phyloP scores from a whole-genome alignment of 805 yeast genomes.

The Spencermartinsiella europaea region DNA sequence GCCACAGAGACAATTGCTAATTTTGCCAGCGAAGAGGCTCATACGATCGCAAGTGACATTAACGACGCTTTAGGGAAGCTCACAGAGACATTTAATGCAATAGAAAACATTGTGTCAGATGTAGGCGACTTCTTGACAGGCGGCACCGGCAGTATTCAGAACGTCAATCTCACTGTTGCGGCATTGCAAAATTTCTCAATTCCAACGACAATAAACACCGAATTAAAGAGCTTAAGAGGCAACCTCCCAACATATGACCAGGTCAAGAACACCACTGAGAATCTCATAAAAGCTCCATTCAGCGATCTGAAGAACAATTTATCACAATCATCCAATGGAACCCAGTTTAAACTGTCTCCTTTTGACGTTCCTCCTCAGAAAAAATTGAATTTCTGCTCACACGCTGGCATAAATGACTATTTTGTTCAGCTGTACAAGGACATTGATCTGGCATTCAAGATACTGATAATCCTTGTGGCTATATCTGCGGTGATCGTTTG shows the following conservation, averaged over 20 bases:
- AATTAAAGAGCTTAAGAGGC: slow-evolving; percentile 46
- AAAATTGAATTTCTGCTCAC: slow-evolving; percentile 37
- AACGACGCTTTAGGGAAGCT: slow-evolving; percentile 63
- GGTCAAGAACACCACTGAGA: slow-evolving; percentile 55
- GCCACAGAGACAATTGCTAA: slow-evolving; percentile 59
- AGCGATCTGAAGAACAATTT: slow-evolving; percentile 40
- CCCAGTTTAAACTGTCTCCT: slow-evolving; percentile 29
- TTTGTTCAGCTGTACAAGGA: slow-evolving; percentile 30
- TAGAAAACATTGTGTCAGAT: slow-evolving; percentile 46
- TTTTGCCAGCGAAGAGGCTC: slow-evolving; percentile 57
- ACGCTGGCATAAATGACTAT: slow-evolving; percentile 33
- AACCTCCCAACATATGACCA: slow-evolving; percentile 62
- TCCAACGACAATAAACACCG: slow-evolving; percentile 56
- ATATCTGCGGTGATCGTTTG: slow-evolving; percentile 40
- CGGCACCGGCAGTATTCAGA: slow-evolving; percentile 34
- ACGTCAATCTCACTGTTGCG: slow-evolving; percentile 54
- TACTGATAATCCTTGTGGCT: slow-evolving; percentile 37
- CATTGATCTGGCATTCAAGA: slow-evolving; percentile 35
- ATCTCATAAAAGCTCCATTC: slow-evolving; percentile 57
- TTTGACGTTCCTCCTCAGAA: slow-evolving; percentile 40
- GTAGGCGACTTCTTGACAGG: slow-evolving; percentile 54
- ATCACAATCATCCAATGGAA: slow-evolving; percentile 1
- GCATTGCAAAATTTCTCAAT: slow-evolving; percentile 56
- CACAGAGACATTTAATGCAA: slow-evolving; percentile 50
- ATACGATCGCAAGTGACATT: slow-evolving; percentile 50